These are phyloP conservation scores for Coniferiporia sulphurascens DNA, from an alignment of 1,284 basidiomycete species.

Conservation along the genomic window DNA sequence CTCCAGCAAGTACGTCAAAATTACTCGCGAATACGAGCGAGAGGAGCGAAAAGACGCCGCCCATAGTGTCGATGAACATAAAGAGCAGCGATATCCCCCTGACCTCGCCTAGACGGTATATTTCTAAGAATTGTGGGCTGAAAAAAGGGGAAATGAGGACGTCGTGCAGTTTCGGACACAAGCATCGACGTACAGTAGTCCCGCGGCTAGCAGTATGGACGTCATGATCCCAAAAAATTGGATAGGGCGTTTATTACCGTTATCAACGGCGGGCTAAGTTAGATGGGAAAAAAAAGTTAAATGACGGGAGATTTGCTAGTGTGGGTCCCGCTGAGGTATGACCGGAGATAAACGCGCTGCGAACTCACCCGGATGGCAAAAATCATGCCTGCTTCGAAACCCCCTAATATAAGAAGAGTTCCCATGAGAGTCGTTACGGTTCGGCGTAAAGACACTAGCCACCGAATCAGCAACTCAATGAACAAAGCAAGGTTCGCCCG, in stretches of 20 bases:
- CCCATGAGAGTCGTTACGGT: constrained; percentile 31
- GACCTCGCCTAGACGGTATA: constrained; percentile 65
- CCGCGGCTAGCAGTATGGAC: constrained; percentile 55
- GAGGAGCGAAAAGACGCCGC: constrained; percentile 67
- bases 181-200: constrained; percentile 44
- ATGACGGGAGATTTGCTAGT: too few species aligned
- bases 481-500: constrained; percentile 10
- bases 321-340: too few species aligned
- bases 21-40: constrained; percentile 64
- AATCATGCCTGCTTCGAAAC: constrained; percentile 57
- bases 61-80: constrained; percentile 66
- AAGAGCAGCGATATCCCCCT: constrained; percentile 70
- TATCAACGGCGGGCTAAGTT: constrained; percentile 37
- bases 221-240: constrained; percentile 64
- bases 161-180: background rate
- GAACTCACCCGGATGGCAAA: constrained; percentile 48
- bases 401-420: constrained; percentile 43
- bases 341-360: background rate
- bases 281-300: background rate
- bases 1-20: constrained; percentile 63
- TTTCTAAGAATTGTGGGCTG: constrained; percentile 56
- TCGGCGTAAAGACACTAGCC: constrained; percentile 43
- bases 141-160: background rate
- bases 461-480: too few species aligned
- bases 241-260: constrained; percentile 43